These are phyloP conservation scores for Candida smagusa DNA, from an alignment of 1,139 yeast species.

Conservation along the genomic window DNA sequence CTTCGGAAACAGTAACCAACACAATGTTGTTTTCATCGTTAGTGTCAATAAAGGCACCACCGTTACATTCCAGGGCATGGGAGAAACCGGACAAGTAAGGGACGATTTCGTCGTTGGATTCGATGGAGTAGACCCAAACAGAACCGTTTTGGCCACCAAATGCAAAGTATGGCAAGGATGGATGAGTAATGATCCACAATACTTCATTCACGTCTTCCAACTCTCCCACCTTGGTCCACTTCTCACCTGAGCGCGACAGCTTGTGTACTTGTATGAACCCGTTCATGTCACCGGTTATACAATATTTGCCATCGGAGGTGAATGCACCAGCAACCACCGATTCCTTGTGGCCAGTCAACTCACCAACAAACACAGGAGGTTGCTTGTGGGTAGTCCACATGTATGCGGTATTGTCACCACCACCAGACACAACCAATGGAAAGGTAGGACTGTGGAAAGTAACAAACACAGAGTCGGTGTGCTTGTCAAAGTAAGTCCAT, in stretches of 20 bases:
- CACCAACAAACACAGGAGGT: conserved; percentile 77
- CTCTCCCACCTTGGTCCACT: conserved; percentile 70
- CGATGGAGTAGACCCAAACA: conserved; percentile 87
- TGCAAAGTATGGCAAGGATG: conserved; percentile 71
- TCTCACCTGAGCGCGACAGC: conserved; percentile 70
- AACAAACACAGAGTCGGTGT: conserved; percentile 78
- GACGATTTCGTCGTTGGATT: conserved; percentile 50
- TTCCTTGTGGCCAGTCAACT: conserved; percentile 77
- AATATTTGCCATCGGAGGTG: conserved; percentile 73
- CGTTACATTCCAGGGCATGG: conserved; percentile 76
- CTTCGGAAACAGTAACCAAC: conserved; percentile 80
- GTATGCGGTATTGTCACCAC: conserved; percentile 88
- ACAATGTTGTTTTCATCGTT: conserved; percentile 60
- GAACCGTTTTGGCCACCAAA: conserved; percentile 93
- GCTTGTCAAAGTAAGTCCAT: conserved; percentile 82
- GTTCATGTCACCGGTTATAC: conserved; percentile 91
- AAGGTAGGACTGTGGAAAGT: conserved; percentile 76
- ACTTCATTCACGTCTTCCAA: conserved; percentile 82
- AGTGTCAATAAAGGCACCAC: conserved; percentile 68
- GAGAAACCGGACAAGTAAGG: conserved; percentile 79
- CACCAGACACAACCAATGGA: conserved; percentile 76
- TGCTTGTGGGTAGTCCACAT: conserved; percentile 88
- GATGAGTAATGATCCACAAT: conserved; percentile 77
- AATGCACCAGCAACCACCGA: conserved; percentile 84
- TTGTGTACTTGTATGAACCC: conserved; percentile 79